phyloP scores from a whole-genome alignment of 2,329 filamentous ascomycete genomes.

The Plectosphaerella cucumerina region DNA sequence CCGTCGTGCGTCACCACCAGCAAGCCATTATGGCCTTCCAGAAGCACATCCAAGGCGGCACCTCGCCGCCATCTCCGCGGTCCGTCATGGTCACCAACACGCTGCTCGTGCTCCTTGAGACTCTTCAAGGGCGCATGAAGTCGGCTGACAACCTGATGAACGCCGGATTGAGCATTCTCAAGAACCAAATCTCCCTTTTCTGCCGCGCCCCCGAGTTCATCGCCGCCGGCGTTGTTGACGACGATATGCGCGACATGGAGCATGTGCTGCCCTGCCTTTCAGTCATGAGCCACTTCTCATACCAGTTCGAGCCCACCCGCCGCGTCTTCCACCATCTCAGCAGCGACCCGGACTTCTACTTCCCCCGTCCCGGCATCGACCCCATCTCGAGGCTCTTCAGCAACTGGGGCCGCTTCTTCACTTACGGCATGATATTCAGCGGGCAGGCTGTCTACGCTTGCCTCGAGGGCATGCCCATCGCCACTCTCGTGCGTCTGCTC shows the following conservation, averaged over 20 bases:
- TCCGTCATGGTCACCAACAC: slow-evolving; percentile 8
- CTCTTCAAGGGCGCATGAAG: slow-evolving; percentile 9
- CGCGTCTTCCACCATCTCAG: slow-evolving; percentile 8
- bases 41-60: background rate
- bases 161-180: slow-evolving; percentile 5
- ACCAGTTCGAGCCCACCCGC: slow-evolving; percentile 4
- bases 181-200: slow-evolving; percentile 5
- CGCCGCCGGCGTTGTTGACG: background rate
- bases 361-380: slow-evolving; percentile 3
- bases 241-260: slow-evolving; percentile 11
- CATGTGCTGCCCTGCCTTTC: slow-evolving; percentile 11
- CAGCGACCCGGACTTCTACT: slow-evolving; percentile 3
- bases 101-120: slow-evolving; percentile 11
- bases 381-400: slow-evolving; percentile 5
- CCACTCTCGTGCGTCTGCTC: background rate
- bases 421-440: slow-evolving; percentile 8
- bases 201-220: background rate
- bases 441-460: slow-evolving; percentile 6
- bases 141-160: slow-evolving; percentile 8
- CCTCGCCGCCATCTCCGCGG: slow-evolving; percentile 5
- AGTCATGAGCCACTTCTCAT: slow-evolving; percentile 11
- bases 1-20: slow-evolving; percentile 5
- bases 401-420: slow-evolving; percentile 13
- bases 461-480: slow-evolving; percentile 2
- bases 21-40: slow-evolving; percentile 6